Evolutionary conservation across 805 yeast species (phyloP), one percentile per base, ranked within the genome.

Genomic region (Vanderwaltozyma verrucispora): DNA sequence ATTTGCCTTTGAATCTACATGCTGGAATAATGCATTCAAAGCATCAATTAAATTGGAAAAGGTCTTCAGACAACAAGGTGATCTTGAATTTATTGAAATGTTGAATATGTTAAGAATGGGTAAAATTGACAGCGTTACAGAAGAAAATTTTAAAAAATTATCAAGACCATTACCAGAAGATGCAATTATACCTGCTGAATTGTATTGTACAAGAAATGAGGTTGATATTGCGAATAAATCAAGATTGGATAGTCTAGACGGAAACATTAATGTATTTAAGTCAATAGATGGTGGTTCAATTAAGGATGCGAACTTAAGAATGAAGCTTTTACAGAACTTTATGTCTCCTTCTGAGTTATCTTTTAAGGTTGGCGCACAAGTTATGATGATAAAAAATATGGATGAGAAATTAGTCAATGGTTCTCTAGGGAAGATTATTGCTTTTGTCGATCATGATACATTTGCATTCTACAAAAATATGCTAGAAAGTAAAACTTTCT

Each of bases 31-130:
- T 14, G 64, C 75, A 5, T 72, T 83, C 44, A 59, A 70, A 23
- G 59, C 65, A 26, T 75, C 83, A 1, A 69, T 82, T 29, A 69
- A 75, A 24, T 61, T 83, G 32, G 64, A 68, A 37, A 77, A 74
- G 46, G 80, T 83, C 14, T 83, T 80, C 56, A 71, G 94, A 49
- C 94, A 83, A 57, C 74, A 74, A 52, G 83, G 84, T 19, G 94
- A 83, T 54, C 64, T 70, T 33, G 71, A 65, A 36, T 80, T 83
- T 52, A 73, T 82, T 33, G 70, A 71, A 17, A 82, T 83, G 89
- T 64, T 83, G 48, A 80, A 81, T 53, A 83, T 79, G 38, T 70
- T 82, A 63, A 68, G 94, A 55, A 59, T 68, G 40, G 94, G 92
- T 0, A 52, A 54, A 3, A 72, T 83, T 1, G 62, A 74, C 13